Evolutionary conservation across 2,329 filamentous ascomycete species (phyloP), one percentile per base, ranked within the genome.

Genomic region (Trichoderma simmonsii): DNA sequence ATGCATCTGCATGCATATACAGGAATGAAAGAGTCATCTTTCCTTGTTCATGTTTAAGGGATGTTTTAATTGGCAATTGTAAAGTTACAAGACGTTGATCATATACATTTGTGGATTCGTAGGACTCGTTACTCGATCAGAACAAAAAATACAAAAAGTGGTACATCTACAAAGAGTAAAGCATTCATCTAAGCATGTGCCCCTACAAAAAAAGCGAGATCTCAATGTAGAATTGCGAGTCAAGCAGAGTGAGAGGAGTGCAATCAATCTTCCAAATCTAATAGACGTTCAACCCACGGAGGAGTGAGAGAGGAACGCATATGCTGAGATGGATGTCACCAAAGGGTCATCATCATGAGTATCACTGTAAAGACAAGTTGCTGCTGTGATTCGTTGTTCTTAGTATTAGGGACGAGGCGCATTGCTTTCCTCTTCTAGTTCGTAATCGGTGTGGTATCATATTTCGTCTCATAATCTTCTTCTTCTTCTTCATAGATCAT

Each of bases 281-380:
- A 84, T 87, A 86, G 85, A 83, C 85, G 81, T 85, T 83, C 83
- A 81, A 83, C 83, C 83, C 85, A 86, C 78, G 84, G 85, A 80
- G 79, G 81, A 85, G 82, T 76, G 75, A 79, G 79, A 77, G 81
- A 80, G 81, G 83, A 85, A 85, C 84, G 85, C 78, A 86, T 86
- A 87, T 86, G 85, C 85, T 86, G 80, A 83, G 83, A 86, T 86
- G 83, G 84, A 79, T 71, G 43, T 60, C 67, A 34, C 36, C 56
- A 28, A 28, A 36, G 48, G 3, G 39, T 39, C 36, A 26, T 61
- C 62, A 61, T 15, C 9, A 15, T 43, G 59, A n/a, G 57, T 70
- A 51, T 54, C 48, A 54, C 48, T 6, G 48, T 54, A 14, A 12
- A 60, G 24, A 14, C 61, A 28, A 43, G 6, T 14, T 15, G 65